These are phyloP conservation scores for Trichosanthes truncata DNA, from an alignment of 306 rosid species.

Conservation along the genomic window DNA sequence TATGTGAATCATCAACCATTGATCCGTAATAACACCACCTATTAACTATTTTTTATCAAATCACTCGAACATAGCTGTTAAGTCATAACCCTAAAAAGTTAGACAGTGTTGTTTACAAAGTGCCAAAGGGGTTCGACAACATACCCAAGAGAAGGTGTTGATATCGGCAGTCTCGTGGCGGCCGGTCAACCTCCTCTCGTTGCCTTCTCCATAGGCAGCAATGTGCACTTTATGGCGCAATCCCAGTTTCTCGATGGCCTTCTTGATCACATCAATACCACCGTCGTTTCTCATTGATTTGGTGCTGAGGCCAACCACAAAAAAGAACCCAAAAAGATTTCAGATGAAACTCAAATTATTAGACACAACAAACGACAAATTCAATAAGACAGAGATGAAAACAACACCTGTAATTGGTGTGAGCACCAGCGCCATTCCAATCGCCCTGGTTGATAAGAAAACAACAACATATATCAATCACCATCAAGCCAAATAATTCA, in stretches of 20 bases:
- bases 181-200: constrained; percentile 51
- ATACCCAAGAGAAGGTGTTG: constrained; percentile 43
- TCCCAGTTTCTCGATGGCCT: constrained; percentile 35
- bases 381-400: not conserved
- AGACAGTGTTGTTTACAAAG: no score
- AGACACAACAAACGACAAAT: not conserved
- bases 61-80: no score
- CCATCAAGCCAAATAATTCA: not conserved
- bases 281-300: constrained; percentile 38
- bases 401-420: constrained; percentile 40
- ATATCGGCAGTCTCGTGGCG: constrained; percentile 56
- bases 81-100: no score
- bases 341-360: not conserved
- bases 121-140: not conserved
- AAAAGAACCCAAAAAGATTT: not conserved
- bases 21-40: no score
- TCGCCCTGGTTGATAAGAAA: constrained; percentile 28
- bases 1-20: no score
- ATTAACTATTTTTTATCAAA: no score
- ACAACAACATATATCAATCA: no score
- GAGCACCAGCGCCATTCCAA: constrained; percentile 59
- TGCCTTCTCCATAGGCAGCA: constrained; percentile 44
- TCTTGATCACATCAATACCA: constrained; percentile 36
- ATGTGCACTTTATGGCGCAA: constrained; percentile 43
- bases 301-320: constrained; percentile 22